Base-by-base conservation (phyloP, 2,329 filamentous ascomycete species). In the Aspergillus luchuensis region DNA sequence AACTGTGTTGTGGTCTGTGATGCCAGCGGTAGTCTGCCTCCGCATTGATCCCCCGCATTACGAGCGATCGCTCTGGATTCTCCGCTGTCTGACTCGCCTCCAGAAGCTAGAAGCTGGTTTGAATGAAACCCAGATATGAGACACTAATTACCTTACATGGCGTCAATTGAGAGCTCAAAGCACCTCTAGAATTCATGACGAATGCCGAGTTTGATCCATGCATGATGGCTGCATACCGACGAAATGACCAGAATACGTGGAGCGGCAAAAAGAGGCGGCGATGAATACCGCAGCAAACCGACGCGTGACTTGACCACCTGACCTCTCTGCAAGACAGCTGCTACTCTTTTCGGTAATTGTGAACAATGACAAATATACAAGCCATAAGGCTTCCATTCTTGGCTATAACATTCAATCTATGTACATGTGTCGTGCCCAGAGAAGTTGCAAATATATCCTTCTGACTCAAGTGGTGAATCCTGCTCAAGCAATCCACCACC, bases 401-500 rank as follows among this genome's bases (percentile, higher is more conserved):
- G 19, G 10, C 8, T 8, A 23, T 6, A 45, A 8, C 7, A 1
- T 28, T 36, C 33, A 15, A 36, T 21, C 19, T 45, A 45, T 45
- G 41, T 45, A 45, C 41, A 45, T 21, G 21, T 21, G 17, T 21
- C 4, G 5, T 6, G 41, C 41, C 10, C 10, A 21, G 11, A 21
- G 4, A 1, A 11, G 3, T 21, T 21, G 15, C 33, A 36, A 36
- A 36, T 21, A 11, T 45, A 45, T 45, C 1, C 17, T 21, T 2
- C 4, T 13, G 33, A 36, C 33, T 36, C 11, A 36, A 11, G 10
- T 10, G 8, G 30, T 33, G 41, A 7, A 45, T 11, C 5, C 41
- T 5, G 4, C 11, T 53, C 51, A 56, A 8, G 76, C 78, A 69
- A 81, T 71, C 79, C 78, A 81, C 68, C 78, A 80, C 79, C 79